Evolutionary conservation across 2,329 filamentous ascomycete genomes (phyloP), one percentile per base, ranked within the genome.

Genomic region (Stagonosporopsis rhizophila): DNA sequence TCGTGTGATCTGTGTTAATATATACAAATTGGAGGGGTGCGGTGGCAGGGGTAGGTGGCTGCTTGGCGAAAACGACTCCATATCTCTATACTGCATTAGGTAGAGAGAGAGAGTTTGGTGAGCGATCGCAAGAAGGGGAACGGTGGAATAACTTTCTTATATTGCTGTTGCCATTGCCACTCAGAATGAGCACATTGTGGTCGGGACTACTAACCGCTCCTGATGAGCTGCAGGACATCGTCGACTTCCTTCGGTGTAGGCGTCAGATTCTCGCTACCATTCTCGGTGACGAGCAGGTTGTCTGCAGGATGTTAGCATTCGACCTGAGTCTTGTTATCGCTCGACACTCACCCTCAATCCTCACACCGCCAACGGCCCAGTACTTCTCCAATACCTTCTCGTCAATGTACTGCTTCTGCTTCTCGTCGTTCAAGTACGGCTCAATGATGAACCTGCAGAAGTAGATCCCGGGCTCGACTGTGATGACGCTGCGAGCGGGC

Each of bases 391-490:
- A 77, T 5, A 88, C 82, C 5, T 81, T 79, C 62, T 79, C 78
- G 75, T 93, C 83, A 68, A 95, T 88, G 66, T 85, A 90, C 56
- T 82, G 81, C 35, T 81, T 79, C 70, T 89, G 86, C 52, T 80
- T 77, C 56, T 85, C 81, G 47, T 83, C 80, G 65, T 89, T 81
- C 70, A 90, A 85, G 71, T 87, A 88, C 19, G 85, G 84, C 77
- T 91, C 84, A 57, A 93, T 84, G 61, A 90, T 92, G 51, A 86
- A 88, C 32, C 83, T 82, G 72, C 87, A 89, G 76, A 93, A 93
- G 75, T 93, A 93, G 35, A 88, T 87, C 19, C 95, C 95, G 12
- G 95, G 95, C 80, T 99, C 95, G 35, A 98, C 94, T 0, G 95
- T 99, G 49, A 99, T 88, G 22, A 99, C 91, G 45, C 89, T 89